A percentile compares a stretch with the other conserved stretches of the same genome.
Conservation (phyloP, 2,329 filamentous ascomycete genomes). For the Aspergillus neotritici region DNA sequence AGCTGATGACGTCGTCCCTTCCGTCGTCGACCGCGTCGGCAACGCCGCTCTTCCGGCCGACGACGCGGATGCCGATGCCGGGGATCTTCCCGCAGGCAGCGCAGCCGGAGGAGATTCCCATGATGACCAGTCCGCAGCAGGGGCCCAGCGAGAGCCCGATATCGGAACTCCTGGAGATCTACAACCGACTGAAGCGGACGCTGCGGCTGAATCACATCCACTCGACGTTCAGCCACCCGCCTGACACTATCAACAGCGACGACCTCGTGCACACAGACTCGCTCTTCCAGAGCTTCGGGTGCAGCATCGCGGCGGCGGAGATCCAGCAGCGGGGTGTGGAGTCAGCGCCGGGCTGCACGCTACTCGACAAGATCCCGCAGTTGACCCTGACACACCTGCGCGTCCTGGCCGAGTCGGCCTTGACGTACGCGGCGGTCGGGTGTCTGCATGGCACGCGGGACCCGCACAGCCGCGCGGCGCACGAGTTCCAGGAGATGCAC, state of each 20-base stretch:
- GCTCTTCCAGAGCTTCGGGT: constrained; percentile 57
- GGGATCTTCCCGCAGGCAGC: constrained; percentile 34
- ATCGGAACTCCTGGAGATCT: constrained; percentile 50
- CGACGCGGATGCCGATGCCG: constrained; percentile 32
- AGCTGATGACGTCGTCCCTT: constrained; percentile 25
- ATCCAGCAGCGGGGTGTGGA: constrained; percentile 85
- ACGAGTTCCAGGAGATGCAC: constrained; percentile 63
- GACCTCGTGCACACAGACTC: constrained; percentile 46
- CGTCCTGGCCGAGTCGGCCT: constrained; percentile 79
- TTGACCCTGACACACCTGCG: constrained; percentile 80
- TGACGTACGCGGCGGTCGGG: constrained; percentile 75
- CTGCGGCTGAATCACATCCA: constrained; percentile 48
- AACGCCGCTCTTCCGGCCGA: constrained; percentile 23
- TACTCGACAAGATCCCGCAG: constrained; percentile 79
- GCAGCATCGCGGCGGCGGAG: constrained; percentile 80
- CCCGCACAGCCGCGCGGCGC: constrained; percentile 51
- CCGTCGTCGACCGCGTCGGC: constrained; percentile 26
- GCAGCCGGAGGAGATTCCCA: constrained; percentile 26
- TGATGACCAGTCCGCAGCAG: constrained; percentile 30
- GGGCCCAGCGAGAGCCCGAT: constrained; percentile 30
- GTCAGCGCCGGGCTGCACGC: constrained; percentile 63
- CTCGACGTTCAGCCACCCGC: constrained; percentile 42
- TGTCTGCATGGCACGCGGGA: constrained; percentile 57
- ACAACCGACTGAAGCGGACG: constrained; percentile 52
- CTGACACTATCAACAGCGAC: constrained; percentile 37